Conservation (phyloP, 345 rosid genomes). For the Syzygium aqueum region DNA sequence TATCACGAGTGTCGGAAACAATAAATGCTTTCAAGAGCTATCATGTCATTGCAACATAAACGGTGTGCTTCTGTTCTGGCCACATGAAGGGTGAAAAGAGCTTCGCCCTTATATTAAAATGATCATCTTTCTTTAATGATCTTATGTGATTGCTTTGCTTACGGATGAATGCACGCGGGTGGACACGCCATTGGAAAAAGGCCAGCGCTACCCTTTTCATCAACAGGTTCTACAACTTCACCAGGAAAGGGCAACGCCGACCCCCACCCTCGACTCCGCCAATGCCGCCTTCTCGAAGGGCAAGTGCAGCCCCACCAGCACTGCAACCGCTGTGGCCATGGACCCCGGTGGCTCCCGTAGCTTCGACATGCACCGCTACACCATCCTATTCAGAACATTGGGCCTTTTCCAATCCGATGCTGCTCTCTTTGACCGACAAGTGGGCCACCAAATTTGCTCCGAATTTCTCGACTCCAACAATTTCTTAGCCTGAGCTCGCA, state of each 20-base stretch:
- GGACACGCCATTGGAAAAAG: neutral
- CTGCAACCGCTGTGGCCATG: neutral
- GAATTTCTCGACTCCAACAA: neutral
- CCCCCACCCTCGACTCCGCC: slow-evolving; percentile 38
- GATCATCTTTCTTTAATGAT: no score
- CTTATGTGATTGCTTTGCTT: neutral
- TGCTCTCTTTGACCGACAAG: neutral
- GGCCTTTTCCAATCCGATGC: neutral
- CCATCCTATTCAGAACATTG: neutral
- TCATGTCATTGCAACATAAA: neutral
- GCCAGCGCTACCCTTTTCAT: slow-evolving; percentile 41
- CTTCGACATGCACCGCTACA: neutral
- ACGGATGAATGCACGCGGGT: no score
- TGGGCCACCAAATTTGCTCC: neutral
- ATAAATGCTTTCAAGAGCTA: fast-evolving
- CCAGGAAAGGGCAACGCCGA: slow-evolving; percentile 52
- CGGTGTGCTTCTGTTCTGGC: fast-evolving
- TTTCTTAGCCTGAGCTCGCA: neutral
- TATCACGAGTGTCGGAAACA: neutral
- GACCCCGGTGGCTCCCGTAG: neutral
- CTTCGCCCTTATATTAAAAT: fast-evolving
- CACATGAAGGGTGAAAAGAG: neutral
- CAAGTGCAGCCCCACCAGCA: slow-evolving; percentile 27
- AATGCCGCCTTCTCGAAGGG: slow-evolving; percentile 30
- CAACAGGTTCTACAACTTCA: slow-evolving; percentile 62